Evolutionary conservation across 1,284 basidiomycete genomes (phyloP), one percentile per base, ranked within the genome.

Genomic region (Cerrena zonata): DNA sequence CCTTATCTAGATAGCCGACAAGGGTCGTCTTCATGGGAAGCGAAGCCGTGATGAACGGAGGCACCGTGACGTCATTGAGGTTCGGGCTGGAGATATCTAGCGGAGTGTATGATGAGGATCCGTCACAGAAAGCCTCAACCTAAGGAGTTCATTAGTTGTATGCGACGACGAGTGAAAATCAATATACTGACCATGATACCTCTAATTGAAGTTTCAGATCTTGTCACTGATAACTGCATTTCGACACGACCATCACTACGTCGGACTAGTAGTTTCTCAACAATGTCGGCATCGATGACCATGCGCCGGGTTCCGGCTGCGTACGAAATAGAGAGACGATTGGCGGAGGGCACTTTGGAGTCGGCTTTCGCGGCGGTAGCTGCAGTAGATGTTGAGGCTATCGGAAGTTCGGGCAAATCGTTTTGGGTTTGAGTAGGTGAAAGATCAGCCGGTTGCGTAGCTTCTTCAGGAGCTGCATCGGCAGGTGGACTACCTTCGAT

Each of bases 261-360:
- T 69, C 82, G 87, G 12, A 99, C 80, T 59, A 80, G 86, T 50
- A 99, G 76, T 52, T 77, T 79, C 41, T 89, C 82, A 30, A 97
- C 89, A 21, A 90, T 82, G 52, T 89, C 86, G 2, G 94, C 89
- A 66, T 98, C 89, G 53, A 98, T 78, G 23, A 94, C 86, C 43
- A 99, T 76, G 34, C 95, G 79, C 51, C 91, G 78, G 51, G 85
- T 84, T 45, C 91, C 91, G 39, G 86, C 86, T 54, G 93, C 92
- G 67, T 95, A 99, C 1, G 95, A 87, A 61, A 97, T 90, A 12
- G 91, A 94, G n/a, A 97, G 68, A n/a, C 86, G 80, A 60, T 89
- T 89, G 23, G 86, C 83, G 43, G 86, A 88, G 5, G 86, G 80
- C 2, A 71, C 69, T 47, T 64, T 61, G 36, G 60, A 57, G 42